Evolutionary conservation across 1,284 basidiomycete genomes (phyloP).

Genomic region (Spongiforma sp.): DNA sequence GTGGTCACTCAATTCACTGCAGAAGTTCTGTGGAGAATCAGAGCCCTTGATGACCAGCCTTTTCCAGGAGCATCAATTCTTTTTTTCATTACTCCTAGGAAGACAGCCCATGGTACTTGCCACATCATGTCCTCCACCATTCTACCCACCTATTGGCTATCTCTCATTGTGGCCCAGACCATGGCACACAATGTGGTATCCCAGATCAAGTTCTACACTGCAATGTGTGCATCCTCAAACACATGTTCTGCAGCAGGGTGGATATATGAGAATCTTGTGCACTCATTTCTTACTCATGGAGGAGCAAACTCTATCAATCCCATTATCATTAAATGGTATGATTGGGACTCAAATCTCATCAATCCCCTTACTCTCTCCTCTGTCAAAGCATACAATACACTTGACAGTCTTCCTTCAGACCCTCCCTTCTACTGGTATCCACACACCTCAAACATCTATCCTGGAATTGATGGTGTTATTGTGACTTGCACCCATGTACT

Average conservation of each 20-base stretch:
- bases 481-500: neutral
- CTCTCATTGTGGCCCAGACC: too few species aligned
- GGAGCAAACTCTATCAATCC: too few species aligned
- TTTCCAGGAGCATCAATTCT: neutral
- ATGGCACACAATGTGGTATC: too few species aligned
- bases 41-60: neutral
- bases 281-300: neutral
- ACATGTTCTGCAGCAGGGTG: too few species aligned
- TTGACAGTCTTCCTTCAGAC: neutral
- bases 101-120: too few species aligned
- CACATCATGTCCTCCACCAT: too few species aligned
- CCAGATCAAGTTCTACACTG: too few species aligned
- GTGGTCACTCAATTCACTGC: neutral
- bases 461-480: neutral
- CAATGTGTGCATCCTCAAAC: too few species aligned
- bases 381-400: neutral
- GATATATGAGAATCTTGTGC: neutral
- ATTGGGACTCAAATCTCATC: neutral
- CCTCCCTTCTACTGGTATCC: neutral
- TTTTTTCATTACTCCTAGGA: neutral
- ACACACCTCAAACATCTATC: neutral
- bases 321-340: neutral
- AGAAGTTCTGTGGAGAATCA: neutral
- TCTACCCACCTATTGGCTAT: neutral
- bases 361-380: neutral